Evolutionary conservation across 441 rosid species (phyloP).

Genomic region (Populus hybrid): DNA sequence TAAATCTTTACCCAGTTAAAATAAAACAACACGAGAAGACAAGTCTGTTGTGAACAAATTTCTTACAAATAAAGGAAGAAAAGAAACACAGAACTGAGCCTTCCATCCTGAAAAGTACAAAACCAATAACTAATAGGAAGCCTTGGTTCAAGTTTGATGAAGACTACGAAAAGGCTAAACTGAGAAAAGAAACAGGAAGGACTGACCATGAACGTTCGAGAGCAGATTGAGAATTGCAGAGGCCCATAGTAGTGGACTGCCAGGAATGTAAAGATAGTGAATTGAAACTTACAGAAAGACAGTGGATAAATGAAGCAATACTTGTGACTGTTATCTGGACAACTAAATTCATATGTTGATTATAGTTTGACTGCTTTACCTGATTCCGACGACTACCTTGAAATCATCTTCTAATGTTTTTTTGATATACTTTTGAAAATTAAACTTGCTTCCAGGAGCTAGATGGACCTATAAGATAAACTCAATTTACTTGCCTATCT

Average conservation of each 20-base stretch:
- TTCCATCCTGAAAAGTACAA: constrained; percentile 61
- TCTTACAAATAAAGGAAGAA: constrained; percentile 78
- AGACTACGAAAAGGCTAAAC: background rate
- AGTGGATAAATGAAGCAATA: background rate
- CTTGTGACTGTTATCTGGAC: background rate
- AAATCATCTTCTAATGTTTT: constrained; percentile 91
- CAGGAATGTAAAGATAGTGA: constrained; percentile 16
- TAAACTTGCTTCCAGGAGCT: constrained; percentile 40
- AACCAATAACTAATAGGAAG: constrained; percentile 1
- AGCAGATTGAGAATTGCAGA: constrained; percentile 82
- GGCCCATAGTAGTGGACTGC: constrained; percentile 83
- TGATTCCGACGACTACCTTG: constrained; percentile 82
- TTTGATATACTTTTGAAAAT: constrained; percentile 71
- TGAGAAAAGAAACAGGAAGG: background rate
- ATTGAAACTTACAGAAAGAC: background rate
- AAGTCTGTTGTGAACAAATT: background rate
- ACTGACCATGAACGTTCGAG: constrained; percentile 69
- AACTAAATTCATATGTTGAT: background rate
- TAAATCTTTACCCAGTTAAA: background rate
- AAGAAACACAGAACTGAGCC: constrained; percentile 54
- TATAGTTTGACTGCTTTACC: constrained; percentile 35
- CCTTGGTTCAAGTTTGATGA: background rate
- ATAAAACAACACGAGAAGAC: background rate
- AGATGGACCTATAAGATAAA: constrained; percentile 64
- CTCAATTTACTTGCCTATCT: background rate